Conservation (phyloP, 371 early-diverging fungal species). For the Actinomortierella ambigua region DNA sequence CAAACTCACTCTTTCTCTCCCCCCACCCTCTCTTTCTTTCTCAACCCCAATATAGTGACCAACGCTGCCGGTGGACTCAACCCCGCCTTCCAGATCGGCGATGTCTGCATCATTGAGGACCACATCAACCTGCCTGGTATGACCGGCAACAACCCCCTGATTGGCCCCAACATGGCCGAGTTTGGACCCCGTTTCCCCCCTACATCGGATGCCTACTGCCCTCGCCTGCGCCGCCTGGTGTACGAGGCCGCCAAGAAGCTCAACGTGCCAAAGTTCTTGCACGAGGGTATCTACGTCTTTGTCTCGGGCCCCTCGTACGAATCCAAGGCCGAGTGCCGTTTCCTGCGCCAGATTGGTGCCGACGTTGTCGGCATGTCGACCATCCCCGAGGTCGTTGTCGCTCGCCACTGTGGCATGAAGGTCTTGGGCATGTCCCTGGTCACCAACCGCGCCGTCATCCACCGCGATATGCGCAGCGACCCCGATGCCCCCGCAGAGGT, state of each 20-base stretch:
- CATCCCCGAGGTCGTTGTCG: constrained; percentile 94
- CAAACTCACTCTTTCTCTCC: not conserved
- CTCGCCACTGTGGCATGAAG: constrained; percentile 88
- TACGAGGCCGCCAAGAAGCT: constrained; percentile 65
- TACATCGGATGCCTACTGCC: constrained; percentile 89
- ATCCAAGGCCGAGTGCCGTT: constrained; percentile 88
- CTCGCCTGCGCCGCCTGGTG: constrained; percentile 73
- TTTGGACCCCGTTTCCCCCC: constrained; percentile 96
- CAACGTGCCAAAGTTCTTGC: constrained; percentile 53
- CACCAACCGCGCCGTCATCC: constrained; percentile 81
- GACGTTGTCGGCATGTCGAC: constrained; percentile 97
- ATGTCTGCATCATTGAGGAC: constrained; percentile 88
- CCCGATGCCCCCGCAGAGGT: constrained; percentile 57
- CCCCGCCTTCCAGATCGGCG: constrained; percentile 79
- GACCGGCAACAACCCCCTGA: constrained; percentile 80
- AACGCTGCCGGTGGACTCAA: constrained; percentile 95
- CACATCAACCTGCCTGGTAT: constrained; percentile 88
- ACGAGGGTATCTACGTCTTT: constrained; percentile 88
- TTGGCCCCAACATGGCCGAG: constrained; percentile 81
- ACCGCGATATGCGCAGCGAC: constrained; percentile 70
- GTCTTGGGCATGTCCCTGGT: constrained; percentile 87
- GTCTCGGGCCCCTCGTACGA: constrained; percentile 94
- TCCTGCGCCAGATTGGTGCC: constrained; percentile 74
- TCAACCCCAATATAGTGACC: constrained; percentile 59
- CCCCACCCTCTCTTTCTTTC: constrained; percentile 1